phyloP scores from a whole-genome alignment of 1,284 basidiomycete species.

The Melampsora americana region DNA sequence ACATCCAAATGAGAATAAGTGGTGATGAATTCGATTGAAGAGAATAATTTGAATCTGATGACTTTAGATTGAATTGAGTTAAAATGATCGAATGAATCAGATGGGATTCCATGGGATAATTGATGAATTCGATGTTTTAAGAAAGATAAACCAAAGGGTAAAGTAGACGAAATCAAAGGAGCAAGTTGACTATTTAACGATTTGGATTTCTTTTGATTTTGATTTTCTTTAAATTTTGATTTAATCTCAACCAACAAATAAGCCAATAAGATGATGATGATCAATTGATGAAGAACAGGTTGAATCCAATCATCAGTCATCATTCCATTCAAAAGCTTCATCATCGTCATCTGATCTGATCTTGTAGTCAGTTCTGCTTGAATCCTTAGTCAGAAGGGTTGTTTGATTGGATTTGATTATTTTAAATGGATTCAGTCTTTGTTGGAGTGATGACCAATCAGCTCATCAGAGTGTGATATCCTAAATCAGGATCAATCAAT shows the following conservation, averaged over 20 bases:
- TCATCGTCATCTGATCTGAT: no score
- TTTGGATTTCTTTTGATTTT: neutral
- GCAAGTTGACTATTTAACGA: conserved; percentile 15
- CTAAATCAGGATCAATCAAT: no score
- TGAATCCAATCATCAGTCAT: no score
- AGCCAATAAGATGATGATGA: conserved; percentile 19
- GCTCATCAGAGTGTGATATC: no score
- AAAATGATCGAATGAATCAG: neutral
- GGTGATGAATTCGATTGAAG: conserved; percentile 15
- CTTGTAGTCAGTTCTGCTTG: no score
- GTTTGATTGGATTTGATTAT: no score
- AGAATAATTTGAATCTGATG: conserved; percentile 11
- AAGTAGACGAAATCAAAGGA: conserved; percentile 13
- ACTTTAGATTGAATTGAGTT: conserved; percentile 3
- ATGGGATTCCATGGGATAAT: neutral
- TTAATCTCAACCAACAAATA: conserved; percentile 13
- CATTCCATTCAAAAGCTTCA: no score
- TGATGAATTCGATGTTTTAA: neutral
- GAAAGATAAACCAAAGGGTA: conserved; percentile 41
- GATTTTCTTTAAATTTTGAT: conserved; percentile 1
- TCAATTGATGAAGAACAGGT: conserved; percentile 9
- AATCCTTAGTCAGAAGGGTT: no score
- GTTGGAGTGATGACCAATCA: no score
- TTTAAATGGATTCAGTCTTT: no score
- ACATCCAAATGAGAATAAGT: conserved; percentile 32